Conservation (phyloP, 1,284 basidiomycete genomes). For the Hemileia vastatrix region DNA sequence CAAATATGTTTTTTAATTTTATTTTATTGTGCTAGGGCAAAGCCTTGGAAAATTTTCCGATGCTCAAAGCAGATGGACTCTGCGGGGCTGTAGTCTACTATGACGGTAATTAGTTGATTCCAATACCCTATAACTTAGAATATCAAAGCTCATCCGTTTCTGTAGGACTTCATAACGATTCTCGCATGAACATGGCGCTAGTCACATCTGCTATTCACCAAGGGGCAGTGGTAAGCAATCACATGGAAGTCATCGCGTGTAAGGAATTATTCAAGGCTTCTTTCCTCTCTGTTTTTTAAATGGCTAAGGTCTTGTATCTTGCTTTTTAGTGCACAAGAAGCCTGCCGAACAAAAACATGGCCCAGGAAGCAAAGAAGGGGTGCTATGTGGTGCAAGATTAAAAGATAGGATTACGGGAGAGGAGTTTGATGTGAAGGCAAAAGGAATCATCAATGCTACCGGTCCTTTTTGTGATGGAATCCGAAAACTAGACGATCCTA, state of each 20-base stretch:
- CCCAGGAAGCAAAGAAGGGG: conserved; percentile 50
- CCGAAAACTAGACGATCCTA: conserved; percentile 73
- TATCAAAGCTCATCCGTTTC: neutral
- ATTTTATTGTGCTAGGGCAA: conserved; percentile 53
- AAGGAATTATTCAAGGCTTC: neutral
- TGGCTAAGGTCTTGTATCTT: neutral
- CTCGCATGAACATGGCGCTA: conserved; percentile 92
- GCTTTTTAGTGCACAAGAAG: conserved; percentile 58
- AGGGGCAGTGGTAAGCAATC: conserved; percentile 81
- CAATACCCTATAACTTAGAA: neutral
- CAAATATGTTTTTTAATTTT: neutral
- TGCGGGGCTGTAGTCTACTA: conserved; percentile 95
- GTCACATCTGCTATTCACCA: conserved; percentile 89
- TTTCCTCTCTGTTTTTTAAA: neutral
- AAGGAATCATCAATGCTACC: conserved; percentile 91
- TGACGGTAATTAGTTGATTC: conserved; percentile 55
- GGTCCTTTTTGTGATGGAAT: conserved; percentile 87
- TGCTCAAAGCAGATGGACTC: conserved; percentile 85
- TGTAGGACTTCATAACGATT: conserved; percentile 90
- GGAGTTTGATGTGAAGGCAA: conserved; percentile 71
- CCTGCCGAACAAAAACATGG: conserved; percentile 45
- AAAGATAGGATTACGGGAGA: conserved; percentile 75
- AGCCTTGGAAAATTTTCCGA: conserved; percentile 87
- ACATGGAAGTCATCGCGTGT: conserved; percentile 67
- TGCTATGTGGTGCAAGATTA: conserved; percentile 66